These are phyloP conservation scores for Boletus sp. DNA, from an alignment of 768 basidiomycete genomes.

Conservation along the genomic window DNA sequence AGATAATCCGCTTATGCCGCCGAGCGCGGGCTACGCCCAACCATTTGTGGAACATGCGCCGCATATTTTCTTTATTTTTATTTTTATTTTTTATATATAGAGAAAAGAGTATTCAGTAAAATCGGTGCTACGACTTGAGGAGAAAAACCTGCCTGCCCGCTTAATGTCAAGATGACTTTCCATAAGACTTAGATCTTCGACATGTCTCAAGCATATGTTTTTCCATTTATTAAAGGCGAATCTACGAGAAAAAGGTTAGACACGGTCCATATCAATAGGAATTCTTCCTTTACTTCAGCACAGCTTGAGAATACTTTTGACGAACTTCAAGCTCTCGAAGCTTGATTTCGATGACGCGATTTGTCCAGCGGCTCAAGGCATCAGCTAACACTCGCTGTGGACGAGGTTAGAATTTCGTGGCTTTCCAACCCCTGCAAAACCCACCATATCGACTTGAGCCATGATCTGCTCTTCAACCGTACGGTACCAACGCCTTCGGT, in stretches of 20 bases:
- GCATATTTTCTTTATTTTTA: conserved; percentile 65
- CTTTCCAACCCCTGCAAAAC: conserved; percentile 6
- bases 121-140: neutral
- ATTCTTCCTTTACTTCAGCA: conserved; percentile 34
- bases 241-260: conserved; percentile 34
- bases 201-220: conserved; percentile 53
- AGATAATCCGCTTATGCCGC: conserved; percentile 55
- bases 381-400: conserved; percentile 50
- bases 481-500: conserved; percentile 37
- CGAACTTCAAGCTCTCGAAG: conserved; percentile 64
- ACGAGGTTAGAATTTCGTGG: neutral
- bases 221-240: conserved; percentile 69
- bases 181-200: conserved; percentile 73
- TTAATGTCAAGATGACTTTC: conserved; percentile 81
- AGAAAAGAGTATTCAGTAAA: neutral
- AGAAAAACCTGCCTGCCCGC: conserved; percentile 55
- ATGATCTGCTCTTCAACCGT: conserved; percentile 44
- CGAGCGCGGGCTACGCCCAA: conserved; percentile 53
- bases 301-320: conserved; percentile 41
- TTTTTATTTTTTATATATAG: neutral
- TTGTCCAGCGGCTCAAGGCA: conserved; percentile 60
- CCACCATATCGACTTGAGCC: conserved; percentile 40
- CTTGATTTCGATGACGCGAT: conserved; percentile 70
- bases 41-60: conserved; percentile 72
- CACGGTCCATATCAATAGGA: conserved; percentile 10